These are phyloP conservation scores for Laburnicola sp. DNA, from an alignment of 2,329 filamentous ascomycete genomes.

Conservation along the genomic window DNA sequence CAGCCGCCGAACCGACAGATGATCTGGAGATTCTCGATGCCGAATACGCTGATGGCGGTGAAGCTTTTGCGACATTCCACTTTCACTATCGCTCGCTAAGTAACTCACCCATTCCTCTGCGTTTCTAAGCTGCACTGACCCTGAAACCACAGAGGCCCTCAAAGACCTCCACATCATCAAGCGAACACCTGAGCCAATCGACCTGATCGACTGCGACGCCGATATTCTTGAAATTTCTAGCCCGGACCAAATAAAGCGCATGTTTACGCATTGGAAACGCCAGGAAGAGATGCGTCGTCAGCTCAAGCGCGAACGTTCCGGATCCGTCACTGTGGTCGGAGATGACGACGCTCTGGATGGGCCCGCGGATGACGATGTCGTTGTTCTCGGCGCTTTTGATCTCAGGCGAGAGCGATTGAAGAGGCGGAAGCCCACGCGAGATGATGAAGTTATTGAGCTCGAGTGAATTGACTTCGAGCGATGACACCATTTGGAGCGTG, in stretches of 20 bases:
- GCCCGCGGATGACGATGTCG: not conserved
- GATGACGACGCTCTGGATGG: not conserved
- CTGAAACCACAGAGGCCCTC: conserved; percentile 17
- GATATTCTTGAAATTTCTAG: not conserved
- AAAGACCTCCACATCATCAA: conserved; percentile 37
- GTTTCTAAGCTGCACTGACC: not conserved
- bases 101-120: conserved; percentile 4
- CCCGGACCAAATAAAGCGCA: not conserved
- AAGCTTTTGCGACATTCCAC: conserved; percentile 22
- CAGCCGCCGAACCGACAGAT: conserved; percentile 1
- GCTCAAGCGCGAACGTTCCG: conserved; percentile 3
- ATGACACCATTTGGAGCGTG: too few species aligned
- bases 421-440: not conserved
- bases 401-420: not conserved
- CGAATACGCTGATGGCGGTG: conserved; percentile 3
- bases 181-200: conserved; percentile 23
- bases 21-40: conserved; percentile 11
- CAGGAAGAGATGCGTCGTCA: not conserved
- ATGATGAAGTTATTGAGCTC: conserved; percentile 3
- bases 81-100: conserved; percentile 26
- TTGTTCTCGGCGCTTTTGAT: not conserved
- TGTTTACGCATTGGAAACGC: conserved; percentile 3
- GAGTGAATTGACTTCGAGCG: not conserved
- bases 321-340: not conserved
- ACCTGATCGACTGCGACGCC: conserved; percentile 9